Base-by-base conservation (phyloP, 179 eudicot genomes). In the Silene noctiflora region DNA sequence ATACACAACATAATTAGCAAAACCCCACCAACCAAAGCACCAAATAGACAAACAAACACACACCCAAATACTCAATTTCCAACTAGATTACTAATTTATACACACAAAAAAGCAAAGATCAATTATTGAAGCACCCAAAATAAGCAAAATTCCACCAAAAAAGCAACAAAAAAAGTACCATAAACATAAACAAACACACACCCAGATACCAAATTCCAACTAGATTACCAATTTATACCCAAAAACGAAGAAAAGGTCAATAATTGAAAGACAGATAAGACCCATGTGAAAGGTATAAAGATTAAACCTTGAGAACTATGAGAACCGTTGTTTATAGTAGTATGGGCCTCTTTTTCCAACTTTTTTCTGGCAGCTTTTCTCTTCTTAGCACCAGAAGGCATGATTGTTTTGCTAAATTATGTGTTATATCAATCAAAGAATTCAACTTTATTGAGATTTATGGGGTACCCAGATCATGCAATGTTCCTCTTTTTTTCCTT, bases 301-400 rank as follows among this genome's bases (percentile, higher is more conserved):
- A 63, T 25, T 44, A 51, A 78, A 85, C 88, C 88, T 80, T 80
- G 82, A 78, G 76, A 22, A 44, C 4, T 5, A 69, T 82, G 82
- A 73, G 77, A 66, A 74, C 78, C 81, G 71, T 69, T 71, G 19
- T 19, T 74, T 31, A 44, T 46, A 25, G 39, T 46, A 25, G 55
- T 55, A 69, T 46, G 55, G 77, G 53, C 53, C 73, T 80, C 75
- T 19, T 83, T 76, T 78, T 77, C 72, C 87, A 79, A 66, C 88
- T 86, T 89, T 77, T 88, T 89, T 86, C 88, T 88, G 66, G 88
- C 86, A 72, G 93, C 89, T 80, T 88, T 89, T 76, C 93, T 78
- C 89, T 86, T 89, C 91, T 84, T 88, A 78, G 84, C 84, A 82
- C 84, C 84, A 17, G 84, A 82, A 17, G 84, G 84, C 84, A 82